Evolutionary conservation across 768 basidiomycete genomes (phyloP), one percentile per base, ranked within the genome.

Genomic region (Boletus edulis): DNA sequence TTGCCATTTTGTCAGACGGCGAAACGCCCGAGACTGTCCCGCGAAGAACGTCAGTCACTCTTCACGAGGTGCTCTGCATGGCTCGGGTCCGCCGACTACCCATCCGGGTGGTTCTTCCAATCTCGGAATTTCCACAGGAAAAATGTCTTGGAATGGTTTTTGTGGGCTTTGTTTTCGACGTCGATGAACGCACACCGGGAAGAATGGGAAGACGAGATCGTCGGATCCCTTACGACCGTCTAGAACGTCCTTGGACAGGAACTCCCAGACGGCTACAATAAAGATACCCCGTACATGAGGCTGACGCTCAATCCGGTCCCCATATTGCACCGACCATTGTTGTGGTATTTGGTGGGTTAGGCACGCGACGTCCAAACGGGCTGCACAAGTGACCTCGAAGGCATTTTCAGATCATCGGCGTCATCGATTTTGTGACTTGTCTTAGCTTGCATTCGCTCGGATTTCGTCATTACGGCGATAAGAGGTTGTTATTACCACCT

Each of bases 81-180:
- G 49, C 45, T 60, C 11, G 46, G 54, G 11, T 52, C 52, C 3
- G 32, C 58, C 6, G 65, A 73, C 31, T 70, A 73, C 39, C 72
- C 76, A 1, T 72, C 73, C 3, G 80, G 80, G 27, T 88, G 85
- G 84, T 86, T 87, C 66, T 65, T 75, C 8, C 72, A 70, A 5
- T 46, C 68, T 2, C 52, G 1, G 14, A 60, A 46, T 10, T 62
- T 81, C 49, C 74, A 71, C 46, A 75, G 76, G 20, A 74, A 78
- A 81, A 85, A 87, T 55, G 67, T 80, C 39, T 45, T 73, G 6
- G 82, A 85, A 44, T 87, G 84, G 85, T 64, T 87, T 18, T 72
- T 83, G 6, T 87, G 84, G 84, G 81, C 83, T 0, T 56, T 87
- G 20, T 87, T 85, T 63, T 78, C 78, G 1, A 66, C 73, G 4